phyloP scores from a whole-genome alignment of 2,329 filamentous ascomycete species.

The Paecilomyces variotii region DNA sequence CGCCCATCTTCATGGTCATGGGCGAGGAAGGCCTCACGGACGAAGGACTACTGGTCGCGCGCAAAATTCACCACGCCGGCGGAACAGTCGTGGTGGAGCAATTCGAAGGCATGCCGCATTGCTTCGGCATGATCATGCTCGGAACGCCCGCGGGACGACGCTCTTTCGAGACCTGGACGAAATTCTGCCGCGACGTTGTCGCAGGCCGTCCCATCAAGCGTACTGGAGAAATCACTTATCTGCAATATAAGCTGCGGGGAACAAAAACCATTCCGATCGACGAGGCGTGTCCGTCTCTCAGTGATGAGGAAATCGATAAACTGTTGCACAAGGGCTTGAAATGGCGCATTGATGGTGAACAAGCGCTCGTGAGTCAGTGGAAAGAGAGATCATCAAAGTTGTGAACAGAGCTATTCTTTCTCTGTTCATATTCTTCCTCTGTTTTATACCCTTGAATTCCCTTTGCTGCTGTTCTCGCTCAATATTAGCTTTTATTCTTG shows the following conservation, averaged over 20 bases:
- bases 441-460: neutral
- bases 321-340: constrained; percentile 18
- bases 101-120: constrained; percentile 41
- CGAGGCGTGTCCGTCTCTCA: constrained; percentile 19
- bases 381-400: constrained; percentile 24
- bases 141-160: constrained; percentile 38
- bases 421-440: neutral
- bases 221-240: constrained; percentile 24
- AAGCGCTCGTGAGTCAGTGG: constrained; percentile 22
- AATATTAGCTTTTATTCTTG: neutral
- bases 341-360: constrained; percentile 29
- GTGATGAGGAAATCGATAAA: constrained; percentile 29
- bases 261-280: constrained; percentile 25
- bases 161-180: constrained; percentile 49
- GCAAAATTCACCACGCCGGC: constrained; percentile 31
- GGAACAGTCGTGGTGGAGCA: constrained; percentile 30
- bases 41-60: constrained; percentile 31
- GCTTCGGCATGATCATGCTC: constrained; percentile 50
- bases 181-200: constrained; percentile 40
- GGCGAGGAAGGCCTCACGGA: constrained; percentile 37
- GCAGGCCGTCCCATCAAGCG: constrained; percentile 17
- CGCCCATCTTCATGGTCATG: constrained; percentile 33
- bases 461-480: neutral
- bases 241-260: constrained; percentile 20
- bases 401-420: constrained; percentile 7